These are phyloP conservation scores for Ascoidea tarda DNA, from an alignment of 805 yeast species.

Conservation along the genomic window DNA sequence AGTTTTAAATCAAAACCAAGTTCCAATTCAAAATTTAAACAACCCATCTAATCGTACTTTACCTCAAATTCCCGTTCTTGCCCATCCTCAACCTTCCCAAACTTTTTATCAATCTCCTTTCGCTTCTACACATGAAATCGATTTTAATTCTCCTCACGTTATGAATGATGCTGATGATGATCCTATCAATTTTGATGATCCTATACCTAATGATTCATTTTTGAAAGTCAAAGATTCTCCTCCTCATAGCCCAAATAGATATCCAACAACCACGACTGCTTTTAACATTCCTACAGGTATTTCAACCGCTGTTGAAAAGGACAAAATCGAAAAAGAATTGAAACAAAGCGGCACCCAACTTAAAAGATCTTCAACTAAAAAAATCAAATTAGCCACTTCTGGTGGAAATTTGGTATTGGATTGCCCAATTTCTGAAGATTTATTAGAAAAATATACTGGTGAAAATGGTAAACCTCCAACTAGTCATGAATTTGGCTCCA, in stretches of 20 bases:
- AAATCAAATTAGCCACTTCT: neutral
- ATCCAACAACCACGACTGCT: neutral
- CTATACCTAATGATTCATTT: neutral
- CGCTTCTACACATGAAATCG: neutral
- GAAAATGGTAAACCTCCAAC: slow-evolving; percentile 11
- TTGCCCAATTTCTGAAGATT: slow-evolving; percentile 72
- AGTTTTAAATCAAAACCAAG: too few relatives aligned
- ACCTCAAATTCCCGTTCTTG: slow-evolving; percentile 1
- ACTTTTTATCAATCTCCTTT: neutral
- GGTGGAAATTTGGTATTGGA: slow-evolving; percentile 76
- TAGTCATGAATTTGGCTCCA: slow-evolving; percentile 51
- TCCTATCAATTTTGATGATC: neutral
- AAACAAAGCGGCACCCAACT: neutral
- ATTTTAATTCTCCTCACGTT: neutral
- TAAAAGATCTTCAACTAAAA: neutral
- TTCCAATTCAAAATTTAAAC: too few relatives aligned
- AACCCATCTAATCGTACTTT: too few relatives aligned
- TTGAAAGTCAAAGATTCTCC: neutral
- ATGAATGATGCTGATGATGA: neutral
- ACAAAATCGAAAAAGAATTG: neutral
- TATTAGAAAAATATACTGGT: slow-evolving; percentile 36
- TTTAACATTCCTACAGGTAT: neutral
- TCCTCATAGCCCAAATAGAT: neutral
- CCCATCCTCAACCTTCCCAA: slow-evolving; percentile 1
- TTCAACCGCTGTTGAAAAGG: neutral